Conservation (phyloP, 176 grass and related monocot species). For the Avena insularis region DNA sequence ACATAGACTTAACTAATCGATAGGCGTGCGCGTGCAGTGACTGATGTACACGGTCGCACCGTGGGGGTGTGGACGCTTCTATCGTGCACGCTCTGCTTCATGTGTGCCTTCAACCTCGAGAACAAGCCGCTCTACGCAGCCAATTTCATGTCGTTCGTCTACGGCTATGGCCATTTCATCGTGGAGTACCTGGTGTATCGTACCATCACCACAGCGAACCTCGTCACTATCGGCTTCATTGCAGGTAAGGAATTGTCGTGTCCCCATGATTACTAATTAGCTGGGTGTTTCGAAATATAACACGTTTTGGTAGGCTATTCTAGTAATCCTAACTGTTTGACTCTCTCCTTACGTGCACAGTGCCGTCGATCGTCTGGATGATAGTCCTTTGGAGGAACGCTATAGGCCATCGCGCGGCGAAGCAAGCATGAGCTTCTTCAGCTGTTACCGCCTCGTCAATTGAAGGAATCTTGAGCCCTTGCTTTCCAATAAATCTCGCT, state of each 20-base stretch:
- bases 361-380: background rate
- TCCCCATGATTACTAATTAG: too few relatives aligned
- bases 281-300: too few relatives aligned
- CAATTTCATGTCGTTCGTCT: background rate
- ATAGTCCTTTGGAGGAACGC: background rate
- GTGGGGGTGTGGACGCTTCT: background rate
- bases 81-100: background rate
- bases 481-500: too few relatives aligned
- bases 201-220: background rate
- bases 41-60: background rate
- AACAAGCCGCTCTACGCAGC: background rate
- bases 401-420: background rate
- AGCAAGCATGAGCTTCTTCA: background rate
- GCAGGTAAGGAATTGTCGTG: background rate
- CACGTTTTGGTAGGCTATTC: too few relatives aligned
- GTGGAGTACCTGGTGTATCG: background rate
- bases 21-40: background rate
- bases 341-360: too few relatives aligned
- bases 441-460: background rate
- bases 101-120: background rate
- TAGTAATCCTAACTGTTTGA: too few relatives aligned
- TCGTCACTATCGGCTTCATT: background rate
- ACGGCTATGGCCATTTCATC: background rate
- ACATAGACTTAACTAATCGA: too few relatives aligned
- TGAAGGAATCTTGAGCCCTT: too few relatives aligned